Conservation (phyloP, 164 flowering plant genomes). For the Annona squamosa region DNA sequence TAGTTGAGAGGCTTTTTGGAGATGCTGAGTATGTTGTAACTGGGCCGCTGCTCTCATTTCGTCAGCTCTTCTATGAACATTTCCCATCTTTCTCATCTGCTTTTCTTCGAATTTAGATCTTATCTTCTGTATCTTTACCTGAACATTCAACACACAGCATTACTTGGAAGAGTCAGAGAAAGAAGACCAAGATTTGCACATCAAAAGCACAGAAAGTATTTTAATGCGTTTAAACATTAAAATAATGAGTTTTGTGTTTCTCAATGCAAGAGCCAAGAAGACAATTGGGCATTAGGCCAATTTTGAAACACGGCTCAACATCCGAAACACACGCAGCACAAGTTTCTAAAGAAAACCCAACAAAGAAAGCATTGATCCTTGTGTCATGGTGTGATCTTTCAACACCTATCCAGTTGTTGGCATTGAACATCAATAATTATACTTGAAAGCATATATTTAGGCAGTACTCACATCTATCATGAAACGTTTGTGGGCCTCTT, state of each 20-base stretch:
- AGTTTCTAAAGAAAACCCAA: not conserved
- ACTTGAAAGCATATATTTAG: too few relatives aligned
- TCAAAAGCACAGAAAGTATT: slow-evolving; percentile 12
- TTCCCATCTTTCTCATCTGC: slow-evolving; percentile 76
- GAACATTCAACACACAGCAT: not conserved
- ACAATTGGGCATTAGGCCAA: not conserved
- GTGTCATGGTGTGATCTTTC: not conserved
- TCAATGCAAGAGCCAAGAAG: not conserved
- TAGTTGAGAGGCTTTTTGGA: slow-evolving; percentile 38
- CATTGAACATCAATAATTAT: too few relatives aligned
- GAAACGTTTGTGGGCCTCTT: not conserved
- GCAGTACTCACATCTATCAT: too few relatives aligned
- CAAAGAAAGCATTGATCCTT: not conserved
- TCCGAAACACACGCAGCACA: not conserved
- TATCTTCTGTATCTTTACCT: slow-evolving; percentile 93
- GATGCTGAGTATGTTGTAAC: slow-evolving; percentile 61
- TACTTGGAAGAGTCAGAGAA: not conserved
- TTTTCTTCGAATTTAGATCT: slow-evolving; percentile 82
- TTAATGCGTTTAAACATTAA: not conserved
- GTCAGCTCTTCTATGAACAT: slow-evolving; percentile 77
- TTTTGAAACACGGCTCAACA: not conserved
- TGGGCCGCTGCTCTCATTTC: slow-evolving; percentile 68
- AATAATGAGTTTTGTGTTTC: not conserved
- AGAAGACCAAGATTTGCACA: not conserved
- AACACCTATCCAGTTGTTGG: not conserved